Evolutionary conservation across 805 yeast genomes (phyloP), one percentile per base, ranked within the genome.

Genomic region (Wickerhamiella brachini): DNA sequence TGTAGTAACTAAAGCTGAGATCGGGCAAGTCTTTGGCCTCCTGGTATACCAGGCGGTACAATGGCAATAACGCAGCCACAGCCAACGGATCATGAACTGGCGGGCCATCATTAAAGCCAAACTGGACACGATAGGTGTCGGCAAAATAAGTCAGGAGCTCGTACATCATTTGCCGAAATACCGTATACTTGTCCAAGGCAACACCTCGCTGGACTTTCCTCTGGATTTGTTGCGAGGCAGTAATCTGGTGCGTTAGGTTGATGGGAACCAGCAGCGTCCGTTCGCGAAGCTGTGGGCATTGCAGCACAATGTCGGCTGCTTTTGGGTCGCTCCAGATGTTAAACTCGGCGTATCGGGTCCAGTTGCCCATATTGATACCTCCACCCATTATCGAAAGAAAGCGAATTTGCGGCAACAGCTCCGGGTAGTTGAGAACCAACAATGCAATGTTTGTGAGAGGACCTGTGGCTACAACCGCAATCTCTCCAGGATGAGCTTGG

Each of bases 81-180:
- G 94, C 84, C 49, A 84, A 68, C 1, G 93, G 90, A 63, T 85
- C 95, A 65, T 86, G 95, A 1, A 85, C 72, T 1, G 88, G 86
- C 4, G 93, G 88, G 0, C 93, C 90, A 5, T 62, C 53, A 23
- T 55, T 54, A 62, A 76, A 69, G 2, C 73, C 73, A 54, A 71
- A 73, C 42, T 64, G 59, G 23, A 68, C 66, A 41, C 68, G 67
- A 60, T 75, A 73, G 9, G 77, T 57, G 22, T 68, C 66, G 12
- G 75, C 72, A 60, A 78, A 79, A 53, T 70, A 77, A 10, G 70
- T 66, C 57, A 80, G 69, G 48, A 81, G 65, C 52, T 80, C 82
- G 58, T 68, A 73, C 60, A 77, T 71, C 68, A 80, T 68, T 51
- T 67, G 69, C 53, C 89, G 72, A 44, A 83, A 64, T 5, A 60